phyloP scores from a whole-genome alignment of 2,329 filamentous ascomycete genomes.

The Fusarium brachygibbosum region DNA sequence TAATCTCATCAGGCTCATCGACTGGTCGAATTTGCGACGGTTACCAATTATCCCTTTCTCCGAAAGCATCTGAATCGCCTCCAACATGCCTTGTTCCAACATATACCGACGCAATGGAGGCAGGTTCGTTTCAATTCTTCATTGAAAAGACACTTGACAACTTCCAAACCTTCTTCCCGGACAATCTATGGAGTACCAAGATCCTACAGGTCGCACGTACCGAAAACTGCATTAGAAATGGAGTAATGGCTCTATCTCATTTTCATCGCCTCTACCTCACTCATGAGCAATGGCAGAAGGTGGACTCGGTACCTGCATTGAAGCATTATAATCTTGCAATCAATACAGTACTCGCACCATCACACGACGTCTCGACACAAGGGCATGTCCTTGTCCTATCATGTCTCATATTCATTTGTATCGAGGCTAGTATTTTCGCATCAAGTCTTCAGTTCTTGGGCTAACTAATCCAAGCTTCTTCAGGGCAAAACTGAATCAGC shows the following conservation, averaged over 20 bases:
- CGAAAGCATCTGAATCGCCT: neutral
- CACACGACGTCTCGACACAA: neutral
- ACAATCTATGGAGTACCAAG: conserved; percentile 24
- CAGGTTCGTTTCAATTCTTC: conserved; percentile 28
- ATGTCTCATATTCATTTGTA: conserved; percentile 36
- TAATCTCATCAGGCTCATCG: conserved; percentile 6
- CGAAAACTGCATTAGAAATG: conserved; percentile 17
- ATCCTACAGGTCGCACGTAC: conserved; percentile 24
- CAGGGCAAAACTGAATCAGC: conserved; percentile 33
- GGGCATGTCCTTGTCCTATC: conserved; percentile 20
- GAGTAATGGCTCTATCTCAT: conserved; percentile 11
- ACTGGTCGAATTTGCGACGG: conserved; percentile 35
- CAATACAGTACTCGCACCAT: neutral
- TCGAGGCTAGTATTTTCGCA: neutral
- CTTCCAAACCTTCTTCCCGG: conserved; percentile 34
- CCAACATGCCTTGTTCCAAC: neutral
- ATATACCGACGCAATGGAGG: conserved; percentile 3
- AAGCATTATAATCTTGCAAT: conserved; percentile 37
- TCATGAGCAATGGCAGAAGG: neutral
- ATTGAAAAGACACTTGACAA: conserved; percentile 25
- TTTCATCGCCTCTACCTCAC: conserved; percentile 26
- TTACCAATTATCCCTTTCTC: neutral
- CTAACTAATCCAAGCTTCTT: conserved; percentile 8
- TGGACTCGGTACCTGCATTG: conserved; percentile 7
- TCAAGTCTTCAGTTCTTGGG: accelerated